Evolutionary conservation across 352 stramenopile species (phyloP), one percentile per base, ranked within the genome.

Genomic region (Pythium coloratum): DNA sequence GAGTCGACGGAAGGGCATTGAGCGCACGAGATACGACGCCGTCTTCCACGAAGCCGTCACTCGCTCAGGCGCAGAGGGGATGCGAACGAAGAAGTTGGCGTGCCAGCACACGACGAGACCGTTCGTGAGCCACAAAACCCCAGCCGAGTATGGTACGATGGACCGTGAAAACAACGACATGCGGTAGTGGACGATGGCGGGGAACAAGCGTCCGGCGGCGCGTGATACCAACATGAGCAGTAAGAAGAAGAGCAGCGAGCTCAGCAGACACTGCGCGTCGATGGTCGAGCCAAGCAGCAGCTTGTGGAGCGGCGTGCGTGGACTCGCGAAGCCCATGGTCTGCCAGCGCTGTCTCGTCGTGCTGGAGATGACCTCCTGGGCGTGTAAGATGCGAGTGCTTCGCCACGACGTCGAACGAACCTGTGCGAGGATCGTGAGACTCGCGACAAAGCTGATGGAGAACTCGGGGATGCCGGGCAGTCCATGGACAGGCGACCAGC

Each of bases 401-500:
- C 59, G 46, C 46, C n/a, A 59, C 24, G 34, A 36, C 13, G 38
- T 36, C n/a, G 28, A 36, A 13, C 51, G 51, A 44, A 55, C 9
- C 26, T 80, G 71, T 0, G 70, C 67, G 1, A 68, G 47, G 38
- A 79, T 64, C 1, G 61, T 79, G n/a, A 73, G 36, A 34, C 59
- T 69, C 26, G 67, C 71, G 3, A 83, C 65, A 1, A 62, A 55
- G 33, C 70, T 76, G 8, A 83, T 47, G 28, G 72, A 63, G 24
- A 80, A 76, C 30, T 78, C 38, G 10, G 38, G 38, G 38, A 44
- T 44, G 13, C 38, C 38, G 10, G 38, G 38, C 6, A 44, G 38
- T 4, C 38, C 38, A 13, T 44, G 38, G 38, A 44, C 13, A 6
- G 38, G 38, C 8, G 38, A 44, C 38, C 73, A 1, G 66, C 68